Evolutionary conservation across 1,284 basidiomycete genomes (phyloP).

Genomic region (Sporisorium graminicola): DNA sequence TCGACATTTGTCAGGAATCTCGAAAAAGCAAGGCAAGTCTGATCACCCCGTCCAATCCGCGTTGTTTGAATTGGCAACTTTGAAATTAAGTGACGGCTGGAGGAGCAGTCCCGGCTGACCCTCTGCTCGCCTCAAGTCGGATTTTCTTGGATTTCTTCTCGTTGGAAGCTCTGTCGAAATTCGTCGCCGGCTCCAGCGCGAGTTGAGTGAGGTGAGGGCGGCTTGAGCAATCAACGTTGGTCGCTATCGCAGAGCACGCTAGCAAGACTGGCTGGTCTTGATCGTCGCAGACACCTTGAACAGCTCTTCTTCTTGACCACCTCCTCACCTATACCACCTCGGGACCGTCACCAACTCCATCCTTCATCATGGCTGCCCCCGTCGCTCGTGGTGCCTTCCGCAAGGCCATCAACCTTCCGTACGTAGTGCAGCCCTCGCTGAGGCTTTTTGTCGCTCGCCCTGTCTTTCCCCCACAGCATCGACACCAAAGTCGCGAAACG

Average conservation of each 20-base stretch:
- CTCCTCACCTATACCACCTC: constrained; percentile 28
- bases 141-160: constrained; percentile 14
- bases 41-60: no score
- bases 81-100: no score
- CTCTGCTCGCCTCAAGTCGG: no score
- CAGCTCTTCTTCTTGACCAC: constrained; percentile 14
- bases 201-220: no score
- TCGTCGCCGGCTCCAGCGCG: no score
- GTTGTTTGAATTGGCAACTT: no score
- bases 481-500: not conserved
- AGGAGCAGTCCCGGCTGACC: no score
- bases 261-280: not conserved
- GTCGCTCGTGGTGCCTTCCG: constrained; percentile 63
- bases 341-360: constrained; percentile 27
- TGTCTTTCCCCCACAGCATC: not conserved
- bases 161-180: not conserved
- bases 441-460: not conserved
- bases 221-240: not conserved
- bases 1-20: constrained; percentile 8
- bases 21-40: no score
- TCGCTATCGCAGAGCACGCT: constrained; percentile 29
- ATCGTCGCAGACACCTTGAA: constrained; percentile 16
- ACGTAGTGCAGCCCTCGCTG: constrained; percentile 29
- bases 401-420: constrained; percentile 79
- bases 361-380: constrained; percentile 53